A percentile compares a stretch with the other conserved stretches of the same genome.
Evolutionary conservation across 2,329 filamentous ascomycete genomes (phyloP).

Genomic region (Cladophialophora carrionii): DNA sequence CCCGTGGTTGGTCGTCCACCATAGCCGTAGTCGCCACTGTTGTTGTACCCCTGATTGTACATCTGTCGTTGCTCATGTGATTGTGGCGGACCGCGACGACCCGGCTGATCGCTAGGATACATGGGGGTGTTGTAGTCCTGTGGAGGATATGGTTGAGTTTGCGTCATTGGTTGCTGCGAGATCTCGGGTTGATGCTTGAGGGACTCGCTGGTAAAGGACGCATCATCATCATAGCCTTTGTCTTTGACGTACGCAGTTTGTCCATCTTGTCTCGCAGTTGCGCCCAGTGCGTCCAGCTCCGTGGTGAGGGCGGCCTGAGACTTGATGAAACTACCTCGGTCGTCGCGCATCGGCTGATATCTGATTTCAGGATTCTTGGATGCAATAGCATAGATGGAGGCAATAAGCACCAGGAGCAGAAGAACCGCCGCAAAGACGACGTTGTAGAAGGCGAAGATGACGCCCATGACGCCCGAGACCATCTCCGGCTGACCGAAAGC

Average conservation of each 20-base stretch:
- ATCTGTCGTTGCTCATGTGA: slow-evolving; percentile 33
- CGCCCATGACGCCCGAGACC: slow-evolving; percentile 84
- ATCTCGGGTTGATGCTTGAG: slow-evolving; percentile 39
- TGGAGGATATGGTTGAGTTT: slow-evolving; percentile 6
- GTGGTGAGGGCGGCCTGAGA: slow-evolving; percentile 84
- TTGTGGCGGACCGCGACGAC: slow-evolving; percentile 46
- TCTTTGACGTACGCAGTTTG: slow-evolving; percentile 64
- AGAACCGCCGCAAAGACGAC: slow-evolving; percentile 80
- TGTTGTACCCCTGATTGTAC: slow-evolving; percentile 38
- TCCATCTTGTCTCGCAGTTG: slow-evolving; percentile 79
- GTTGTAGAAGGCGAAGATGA: slow-evolving; percentile 86
- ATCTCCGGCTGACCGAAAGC: slow-evolving; percentile 83
- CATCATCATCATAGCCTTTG: slow-evolving; percentile 70
- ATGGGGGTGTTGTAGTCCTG: slow-evolving; percentile 38
- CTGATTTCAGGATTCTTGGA: slow-evolving; percentile 93
- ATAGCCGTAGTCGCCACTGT: slow-evolving; percentile 32
- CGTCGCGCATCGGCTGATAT: slow-evolving; percentile 95
- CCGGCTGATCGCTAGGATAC: slow-evolving; percentile 50
- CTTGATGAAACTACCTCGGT: slow-evolving; percentile 96
- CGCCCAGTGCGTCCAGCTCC: slow-evolving; percentile 85
- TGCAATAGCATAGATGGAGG: slow-evolving; percentile 76
- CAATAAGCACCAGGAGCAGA: slow-evolving; percentile 77
- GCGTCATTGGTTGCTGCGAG: slow-evolving; percentile 25
- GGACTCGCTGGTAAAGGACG: slow-evolving; percentile 41
- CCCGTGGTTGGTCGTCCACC: slow-evolving; percentile 37